phyloP scores from a whole-genome alignment of 768 basidiomycete genomes.

The Lepiota venenata region DNA sequence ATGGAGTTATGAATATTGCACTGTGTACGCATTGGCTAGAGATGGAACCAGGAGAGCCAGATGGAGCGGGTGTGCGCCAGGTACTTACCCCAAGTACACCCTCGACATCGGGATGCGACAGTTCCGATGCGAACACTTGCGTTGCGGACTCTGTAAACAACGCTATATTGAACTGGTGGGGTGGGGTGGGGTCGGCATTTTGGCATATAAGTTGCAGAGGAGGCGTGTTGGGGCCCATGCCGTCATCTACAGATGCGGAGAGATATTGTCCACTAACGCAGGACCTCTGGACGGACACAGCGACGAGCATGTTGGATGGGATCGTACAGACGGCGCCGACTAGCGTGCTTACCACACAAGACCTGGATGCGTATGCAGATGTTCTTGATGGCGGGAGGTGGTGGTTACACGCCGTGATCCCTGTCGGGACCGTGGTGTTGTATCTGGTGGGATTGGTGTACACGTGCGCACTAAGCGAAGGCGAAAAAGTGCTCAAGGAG shows the following conservation, averaged over 20 bases:
- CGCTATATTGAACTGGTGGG: constrained; percentile 20
- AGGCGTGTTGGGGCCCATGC: constrained; percentile 17
- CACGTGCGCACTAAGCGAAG: neutral
- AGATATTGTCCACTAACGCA: constrained; percentile 12
- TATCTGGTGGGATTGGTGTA: constrained; percentile 11
- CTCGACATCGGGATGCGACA: constrained; percentile 13
- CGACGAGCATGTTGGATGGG: constrained; percentile 16
- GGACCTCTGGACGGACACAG: constrained; percentile 16
- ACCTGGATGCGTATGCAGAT: constrained; percentile 10
- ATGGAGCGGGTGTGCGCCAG: neutral
- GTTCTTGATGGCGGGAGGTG: constrained; percentile 12
- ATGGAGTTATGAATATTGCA: constrained; percentile 14
- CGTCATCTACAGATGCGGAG: neutral
- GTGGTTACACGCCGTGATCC: constrained; percentile 18
- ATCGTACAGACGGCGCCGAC: constrained; percentile 16
- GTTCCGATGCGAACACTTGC: constrained; percentile 9
- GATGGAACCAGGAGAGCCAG: constrained; percentile 1
- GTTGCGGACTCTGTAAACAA: constrained; percentile 18
- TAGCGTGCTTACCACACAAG: constrained; percentile 7
- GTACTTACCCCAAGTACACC: neutral
- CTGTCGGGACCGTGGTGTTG: constrained; percentile 11
- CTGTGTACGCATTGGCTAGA: constrained; percentile 13
- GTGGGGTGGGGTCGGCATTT: constrained; percentile 14
- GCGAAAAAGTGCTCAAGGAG: constrained; percentile 1
- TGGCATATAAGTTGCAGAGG: constrained; percentile 17